A percentile compares a stretch with the other conserved stretches of the same genome.
phyloP scores from a whole-genome alignment of 2,329 filamentous ascomycete genomes.

The Pyrenochaeta sp. region DNA sequence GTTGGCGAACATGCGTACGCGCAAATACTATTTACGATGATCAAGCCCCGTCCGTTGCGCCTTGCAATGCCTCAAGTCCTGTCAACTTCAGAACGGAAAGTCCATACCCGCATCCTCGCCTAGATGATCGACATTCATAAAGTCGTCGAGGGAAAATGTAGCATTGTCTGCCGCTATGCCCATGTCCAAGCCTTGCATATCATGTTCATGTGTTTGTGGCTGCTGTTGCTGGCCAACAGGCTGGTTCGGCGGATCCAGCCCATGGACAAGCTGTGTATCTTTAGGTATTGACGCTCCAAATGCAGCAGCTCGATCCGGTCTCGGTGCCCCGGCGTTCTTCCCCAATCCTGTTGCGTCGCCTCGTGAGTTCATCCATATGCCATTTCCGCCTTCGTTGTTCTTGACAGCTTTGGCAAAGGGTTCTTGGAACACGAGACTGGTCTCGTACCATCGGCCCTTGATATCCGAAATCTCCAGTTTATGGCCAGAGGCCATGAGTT shows the following conservation, averaged over 20 bases:
- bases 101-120: slow-evolving; percentile 31
- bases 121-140: slow-evolving; percentile 54
- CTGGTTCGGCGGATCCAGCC: slow-evolving; percentile 39
- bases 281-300: slow-evolving; percentile 54
- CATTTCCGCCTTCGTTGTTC: slow-evolving; percentile 53
- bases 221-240: slow-evolving; percentile 9
- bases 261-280: slow-evolving; percentile 49
- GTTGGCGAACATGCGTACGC: not conserved
- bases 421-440: slow-evolving; percentile 56
- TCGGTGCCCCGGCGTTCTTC: slow-evolving; percentile 37
- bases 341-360: slow-evolving; percentile 48
- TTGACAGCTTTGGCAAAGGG: slow-evolving; percentile 45
- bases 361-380: slow-evolving; percentile 58
- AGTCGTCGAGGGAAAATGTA: slow-evolving; percentile 47
- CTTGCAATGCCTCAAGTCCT: not conserved
- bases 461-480: slow-evolving; percentile 58
- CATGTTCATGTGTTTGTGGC: slow-evolving; percentile 18
- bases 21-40: not conserved
- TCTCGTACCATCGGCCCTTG: slow-evolving; percentile 70
- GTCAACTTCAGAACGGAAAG: slow-evolving; percentile 6
- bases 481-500: slow-evolving; percentile 45
- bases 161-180: slow-evolving; percentile 7
- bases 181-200: slow-evolving; percentile 24
- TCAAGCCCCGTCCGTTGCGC: not conserved
- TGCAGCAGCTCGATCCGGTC: slow-evolving; percentile 50